Percentiles rank a stretch among this genome's conserved stretches.
These are phyloP conservation scores for Selenicereus undatus DNA, from an alignment of 148 eudicot species.

Conservation along the genomic window DNA sequence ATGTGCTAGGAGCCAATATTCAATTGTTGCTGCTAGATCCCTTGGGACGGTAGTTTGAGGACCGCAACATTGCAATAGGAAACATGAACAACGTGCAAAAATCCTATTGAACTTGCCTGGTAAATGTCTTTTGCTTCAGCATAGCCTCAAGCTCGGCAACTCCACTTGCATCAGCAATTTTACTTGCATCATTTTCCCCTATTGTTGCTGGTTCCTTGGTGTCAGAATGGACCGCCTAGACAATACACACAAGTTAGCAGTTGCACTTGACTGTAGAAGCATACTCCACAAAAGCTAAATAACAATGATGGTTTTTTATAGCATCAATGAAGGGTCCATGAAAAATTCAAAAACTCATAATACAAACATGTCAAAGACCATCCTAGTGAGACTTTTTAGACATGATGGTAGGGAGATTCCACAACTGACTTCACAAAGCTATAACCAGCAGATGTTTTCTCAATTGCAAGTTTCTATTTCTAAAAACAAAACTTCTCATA, in stretches of 20 bases:
- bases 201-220: constrained; percentile 22
- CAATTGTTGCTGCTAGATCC: neutral
- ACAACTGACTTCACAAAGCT: too few relatives aligned
- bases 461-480: too few relatives aligned
- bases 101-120: constrained; percentile 45
- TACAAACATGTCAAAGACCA: too few relatives aligned
- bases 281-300: neutral
- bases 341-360: too few relatives aligned
- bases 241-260: constrained; percentile 6
- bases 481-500: too few relatives aligned
- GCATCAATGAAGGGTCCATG: too few relatives aligned
- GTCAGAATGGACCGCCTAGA: constrained; percentile 39
- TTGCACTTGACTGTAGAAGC: neutral
- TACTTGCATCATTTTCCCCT: constrained; percentile 19
- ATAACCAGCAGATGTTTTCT: too few relatives aligned
- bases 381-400: too few relatives aligned
- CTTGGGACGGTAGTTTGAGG: neutral
- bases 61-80: neutral
- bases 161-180: constrained; percentile 28
- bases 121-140: constrained; percentile 76
- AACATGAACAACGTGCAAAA: constrained; percentile 1
- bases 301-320: neutral
- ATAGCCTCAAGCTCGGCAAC: constrained; percentile 76
- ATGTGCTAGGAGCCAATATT: neutral
- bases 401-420: too few relatives aligned